Percentiles rank a stretch among this genome's conserved stretches.
phyloP scores from a whole-genome alignment of 2,329 filamentous ascomycete species.

The Aspergillus melleus region DNA sequence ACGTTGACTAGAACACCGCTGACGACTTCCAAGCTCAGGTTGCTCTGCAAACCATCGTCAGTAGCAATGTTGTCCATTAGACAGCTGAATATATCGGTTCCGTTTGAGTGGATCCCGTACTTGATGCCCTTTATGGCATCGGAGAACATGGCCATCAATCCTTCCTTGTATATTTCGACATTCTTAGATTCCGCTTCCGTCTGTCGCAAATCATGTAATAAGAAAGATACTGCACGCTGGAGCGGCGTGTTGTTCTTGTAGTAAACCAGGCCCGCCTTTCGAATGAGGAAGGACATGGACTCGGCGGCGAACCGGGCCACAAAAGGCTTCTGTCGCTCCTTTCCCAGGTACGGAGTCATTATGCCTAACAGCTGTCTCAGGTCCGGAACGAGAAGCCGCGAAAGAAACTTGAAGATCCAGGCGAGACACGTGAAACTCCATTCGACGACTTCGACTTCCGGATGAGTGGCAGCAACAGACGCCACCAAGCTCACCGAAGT shows the following conservation, averaged over 20 bases:
- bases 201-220: constrained; percentile 64
- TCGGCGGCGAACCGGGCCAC: constrained; percentile 92
- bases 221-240: constrained; percentile 68
- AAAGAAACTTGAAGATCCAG: constrained; percentile 97
- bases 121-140: constrained; percentile 71
- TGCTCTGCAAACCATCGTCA: constrained; percentile 29
- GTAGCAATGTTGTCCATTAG: constrained; percentile 43
- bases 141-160: constrained; percentile 87
- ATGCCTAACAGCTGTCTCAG: constrained; percentile 80
- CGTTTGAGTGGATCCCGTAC: constrained; percentile 58
- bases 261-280: constrained; percentile 79
- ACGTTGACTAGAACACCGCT: constrained; percentile 76
- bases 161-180: constrained; percentile 70
- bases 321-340: constrained; percentile 76
- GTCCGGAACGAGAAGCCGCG: constrained; percentile 80
- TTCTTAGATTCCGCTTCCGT: constrained; percentile 33
- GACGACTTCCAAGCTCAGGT: constrained; percentile 59
- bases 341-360: constrained; percentile 81
- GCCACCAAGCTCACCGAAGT: constrained; percentile 73
- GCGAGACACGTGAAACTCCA: constrained; percentile 95
- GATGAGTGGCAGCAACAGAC: constrained; percentile 72
- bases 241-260: constrained; percentile 71
- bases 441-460: constrained; percentile 87
- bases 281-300: constrained; percentile 87
- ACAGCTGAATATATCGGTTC: constrained; percentile 53